Base-by-base conservation (phyloP, 176 grass and related monocot genomes). In the Oropetium thomaeum region DNA sequence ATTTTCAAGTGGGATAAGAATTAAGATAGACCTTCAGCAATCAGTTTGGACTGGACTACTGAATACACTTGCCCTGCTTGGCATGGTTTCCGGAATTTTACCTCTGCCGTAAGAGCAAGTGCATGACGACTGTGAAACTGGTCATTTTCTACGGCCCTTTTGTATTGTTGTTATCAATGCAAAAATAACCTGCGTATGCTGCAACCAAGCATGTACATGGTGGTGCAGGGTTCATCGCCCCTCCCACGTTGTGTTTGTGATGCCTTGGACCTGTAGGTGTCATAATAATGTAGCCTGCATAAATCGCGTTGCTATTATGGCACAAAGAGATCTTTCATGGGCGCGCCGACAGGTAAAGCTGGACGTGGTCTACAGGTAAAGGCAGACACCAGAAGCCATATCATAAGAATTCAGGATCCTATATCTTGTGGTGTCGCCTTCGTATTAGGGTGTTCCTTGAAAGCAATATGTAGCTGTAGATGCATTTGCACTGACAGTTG, bases 291-390 rank as follows among this genome's bases (percentile, higher is more conserved):
- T 35, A 57, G 5, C 34, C 17, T 30, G 58, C 65, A 47, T 81
- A 70, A 39, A 45, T 76, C 69, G n/a, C n/a, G 32, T 38, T 66
- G 41, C 63, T n/a, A 79, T 73, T 52, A 41, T 30, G 25, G 45
- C 31, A 29, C 33, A 11, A 75, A 11, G 26, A 74, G 48, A 81
- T 82, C 73, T 58, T 78, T 75, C 32, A 52, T 73, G 74, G 32
- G 51, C 42, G 53, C 16, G 60, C 73, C 41, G 79, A 82, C 73
- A 82, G 26, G 25, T 78, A 39, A 73, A 16, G 32, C 63, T 62
- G 64, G 67, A 34, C 15, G 58, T 72, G 29, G 39, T 72, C 9
- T 73, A 75, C 58, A n/a, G 2, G 41, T 44, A 29, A 25, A 63
- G 67, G 67, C 31, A 76, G 35, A 57, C 57, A 41, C 72, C 47